Conservation (phyloP, 2,329 filamentous ascomycete genomes). For the Aspergillus viridinutans region DNA sequence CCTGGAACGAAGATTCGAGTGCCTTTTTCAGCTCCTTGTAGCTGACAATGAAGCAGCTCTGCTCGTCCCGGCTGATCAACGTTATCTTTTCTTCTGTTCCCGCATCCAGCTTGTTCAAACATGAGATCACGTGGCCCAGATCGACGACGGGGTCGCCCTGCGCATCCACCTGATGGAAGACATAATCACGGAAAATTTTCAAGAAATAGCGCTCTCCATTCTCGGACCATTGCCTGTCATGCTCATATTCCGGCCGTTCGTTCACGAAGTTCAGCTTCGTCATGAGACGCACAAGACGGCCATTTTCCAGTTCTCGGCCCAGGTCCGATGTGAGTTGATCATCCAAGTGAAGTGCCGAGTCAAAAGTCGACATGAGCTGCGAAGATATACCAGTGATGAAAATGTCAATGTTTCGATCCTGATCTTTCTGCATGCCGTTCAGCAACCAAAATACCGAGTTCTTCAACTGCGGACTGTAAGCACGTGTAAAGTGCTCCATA, state of each 20-base stretch:
- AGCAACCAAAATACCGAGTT: constrained; percentile 81
- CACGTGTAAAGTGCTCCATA: constrained; percentile 70
- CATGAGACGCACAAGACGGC: constrained; percentile 71
- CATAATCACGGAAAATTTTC: constrained; percentile 93
- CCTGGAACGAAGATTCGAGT: constrained; percentile 58
- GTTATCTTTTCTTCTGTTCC: constrained; percentile 82
- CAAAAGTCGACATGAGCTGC: constrained; percentile 70
- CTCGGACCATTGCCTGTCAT: constrained; percentile 78
- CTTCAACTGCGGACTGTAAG: constrained; percentile 73
- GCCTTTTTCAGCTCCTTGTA: constrained; percentile 80
- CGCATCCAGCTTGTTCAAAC: constrained; percentile 88
- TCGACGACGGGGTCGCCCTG: constrained; percentile 80
- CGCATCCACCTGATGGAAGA: constrained; percentile 91
- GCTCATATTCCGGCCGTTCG: constrained; percentile 80
- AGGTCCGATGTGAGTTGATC: constrained; percentile 72
- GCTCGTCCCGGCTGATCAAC: constrained; percentile 83
- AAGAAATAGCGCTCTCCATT: constrained; percentile 88
- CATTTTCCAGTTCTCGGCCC: constrained; percentile 82
- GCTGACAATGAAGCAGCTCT: constrained; percentile 80
- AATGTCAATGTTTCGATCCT: constrained; percentile 68
- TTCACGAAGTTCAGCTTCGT: constrained; percentile 85
- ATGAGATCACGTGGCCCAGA: constrained; percentile 79
- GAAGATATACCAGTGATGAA: constrained; percentile 74
- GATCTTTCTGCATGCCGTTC: constrained; percentile 56
- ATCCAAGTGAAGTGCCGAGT: constrained; percentile 72